Conservation (phyloP, 78 protist species). For the Isochrysis galbana region DNA sequence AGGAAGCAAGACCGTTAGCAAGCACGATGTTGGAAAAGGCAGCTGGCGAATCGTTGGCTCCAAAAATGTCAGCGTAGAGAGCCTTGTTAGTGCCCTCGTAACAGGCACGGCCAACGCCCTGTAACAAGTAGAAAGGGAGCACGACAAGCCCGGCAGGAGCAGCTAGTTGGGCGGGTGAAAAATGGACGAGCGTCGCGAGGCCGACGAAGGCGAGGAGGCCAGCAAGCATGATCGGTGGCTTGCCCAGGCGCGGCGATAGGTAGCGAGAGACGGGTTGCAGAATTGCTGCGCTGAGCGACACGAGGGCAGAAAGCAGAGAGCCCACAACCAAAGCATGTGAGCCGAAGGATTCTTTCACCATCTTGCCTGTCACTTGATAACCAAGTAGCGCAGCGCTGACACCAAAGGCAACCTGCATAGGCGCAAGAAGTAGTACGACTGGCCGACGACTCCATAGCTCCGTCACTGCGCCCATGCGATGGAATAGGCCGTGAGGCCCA, state of each 20-base stretch:
- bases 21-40: slow-evolving; percentile 38
- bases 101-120: slow-evolving; percentile 25
- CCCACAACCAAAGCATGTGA: too few relatives aligned
- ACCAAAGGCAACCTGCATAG: not conserved
- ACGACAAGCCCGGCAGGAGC: not conserved
- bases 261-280: not conserved
- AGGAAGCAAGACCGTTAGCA: not conserved
- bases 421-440: not conserved
- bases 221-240: not conserved
- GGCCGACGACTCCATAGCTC: not conserved
- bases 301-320: too few relatives aligned
- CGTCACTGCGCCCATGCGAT: not conserved
- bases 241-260: not conserved
- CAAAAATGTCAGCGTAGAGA: slow-evolving; percentile 26
- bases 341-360: not conserved
- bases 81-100: slow-evolving; percentile 44
- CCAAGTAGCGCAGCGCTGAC: not conserved
- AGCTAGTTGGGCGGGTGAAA: not conserved
- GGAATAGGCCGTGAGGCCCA: not conserved
- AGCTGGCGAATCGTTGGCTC: not conserved
- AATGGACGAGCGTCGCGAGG: not conserved
- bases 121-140: not conserved
- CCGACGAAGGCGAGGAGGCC: not conserved
- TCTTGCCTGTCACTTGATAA: not conserved
- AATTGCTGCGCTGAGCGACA: too few relatives aligned